Evolutionary conservation across 768 basidiomycete genomes (phyloP).

Genomic region (Suillus spraguei): DNA sequence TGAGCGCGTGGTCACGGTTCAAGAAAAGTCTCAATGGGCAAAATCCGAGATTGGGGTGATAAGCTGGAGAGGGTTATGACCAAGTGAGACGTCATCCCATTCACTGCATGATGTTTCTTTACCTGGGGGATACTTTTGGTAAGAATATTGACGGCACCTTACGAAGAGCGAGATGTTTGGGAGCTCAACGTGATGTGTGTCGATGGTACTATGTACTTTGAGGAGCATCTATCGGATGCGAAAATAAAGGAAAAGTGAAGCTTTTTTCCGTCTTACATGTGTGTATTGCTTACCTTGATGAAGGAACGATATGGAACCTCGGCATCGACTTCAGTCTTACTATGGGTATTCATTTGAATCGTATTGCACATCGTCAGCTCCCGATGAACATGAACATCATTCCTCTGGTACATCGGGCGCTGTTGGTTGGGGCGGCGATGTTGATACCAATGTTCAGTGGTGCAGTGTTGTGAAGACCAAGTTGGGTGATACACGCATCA

Average conservation of each 20-base stretch:
- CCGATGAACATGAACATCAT: slow-evolving; percentile 21
- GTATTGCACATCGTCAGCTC: slow-evolving; percentile 64
- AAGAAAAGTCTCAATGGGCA: slow-evolving; percentile 33
- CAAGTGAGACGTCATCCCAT: slow-evolving; percentile 51
- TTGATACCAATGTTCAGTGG: slow-evolving; percentile 90
- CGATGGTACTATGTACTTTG: slow-evolving; percentile 70
- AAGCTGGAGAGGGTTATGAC: slow-evolving; percentile 83
- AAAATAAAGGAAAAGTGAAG: slow-evolving; percentile 67
- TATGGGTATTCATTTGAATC: slow-evolving; percentile 92
- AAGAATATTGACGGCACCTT: slow-evolving; percentile 79
- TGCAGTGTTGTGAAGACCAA: slow-evolving; percentile 89
- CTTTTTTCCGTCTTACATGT: background rate
- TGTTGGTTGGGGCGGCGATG: slow-evolving; percentile 74
- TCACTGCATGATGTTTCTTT: slow-evolving; percentile 14
- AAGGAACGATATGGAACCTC: slow-evolving; percentile 69
- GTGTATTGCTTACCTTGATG: slow-evolving; percentile 9
- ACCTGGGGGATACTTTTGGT: slow-evolving; percentile 26
- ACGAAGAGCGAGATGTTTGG: slow-evolving; percentile 80
- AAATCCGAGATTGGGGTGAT: slow-evolving; percentile 54
- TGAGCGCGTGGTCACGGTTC: slow-evolving; percentile 56
- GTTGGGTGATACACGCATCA: slow-evolving; percentile 65
- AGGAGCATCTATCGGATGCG: slow-evolving; percentile 67
- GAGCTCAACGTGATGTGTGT: slow-evolving; percentile 83
- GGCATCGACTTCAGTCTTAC: slow-evolving; percentile 68
- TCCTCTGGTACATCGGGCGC: slow-evolving; percentile 32